These are phyloP conservation scores for Phaseolus coccineus DNA, from an alignment of 331 rosid genomes.

Conservation along the genomic window DNA sequence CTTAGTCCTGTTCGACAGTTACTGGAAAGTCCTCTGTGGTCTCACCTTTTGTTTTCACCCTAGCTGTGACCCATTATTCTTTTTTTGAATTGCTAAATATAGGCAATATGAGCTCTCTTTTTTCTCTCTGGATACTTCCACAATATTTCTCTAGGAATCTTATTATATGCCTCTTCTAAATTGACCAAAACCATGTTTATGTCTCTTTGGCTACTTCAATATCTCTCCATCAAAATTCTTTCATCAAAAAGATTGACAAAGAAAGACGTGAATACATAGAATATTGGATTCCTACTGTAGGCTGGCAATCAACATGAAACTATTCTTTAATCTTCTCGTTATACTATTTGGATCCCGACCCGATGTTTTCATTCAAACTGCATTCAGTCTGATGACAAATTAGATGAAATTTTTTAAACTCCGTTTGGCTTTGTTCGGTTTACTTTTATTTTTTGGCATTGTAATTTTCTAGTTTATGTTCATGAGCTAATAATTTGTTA, in stretches of 20 bases:
- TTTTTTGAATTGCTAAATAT: neutral
- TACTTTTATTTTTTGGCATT: neutral
- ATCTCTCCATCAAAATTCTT: too few species aligned
- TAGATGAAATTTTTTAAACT: conserved; percentile 10
- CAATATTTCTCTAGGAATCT: neutral
- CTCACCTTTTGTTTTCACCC: neutral
- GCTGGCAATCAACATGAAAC: neutral
- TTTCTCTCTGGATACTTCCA: neutral
- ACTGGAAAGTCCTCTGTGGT: neutral
- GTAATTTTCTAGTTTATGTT: conserved; percentile 12
- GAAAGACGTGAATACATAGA: neutral
- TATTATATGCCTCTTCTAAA: too few species aligned
- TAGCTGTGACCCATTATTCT: neutral
- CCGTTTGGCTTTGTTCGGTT: neutral
- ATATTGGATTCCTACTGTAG: neutral
- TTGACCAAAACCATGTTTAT: too few species aligned
- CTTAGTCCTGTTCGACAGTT: neutral
- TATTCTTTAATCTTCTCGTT: conserved; percentile 6
- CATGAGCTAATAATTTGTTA: conserved; percentile 17
- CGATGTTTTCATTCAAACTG: conserved; percentile 20
- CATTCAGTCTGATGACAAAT: neutral
- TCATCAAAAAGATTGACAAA: too few species aligned
- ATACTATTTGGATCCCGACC: neutral
- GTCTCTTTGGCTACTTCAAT: too few species aligned
- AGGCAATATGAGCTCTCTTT: neutral